phyloP scores from a whole-genome alignment of 2,329 filamentous ascomycete genomes.

The Beauveria varroae region DNA sequence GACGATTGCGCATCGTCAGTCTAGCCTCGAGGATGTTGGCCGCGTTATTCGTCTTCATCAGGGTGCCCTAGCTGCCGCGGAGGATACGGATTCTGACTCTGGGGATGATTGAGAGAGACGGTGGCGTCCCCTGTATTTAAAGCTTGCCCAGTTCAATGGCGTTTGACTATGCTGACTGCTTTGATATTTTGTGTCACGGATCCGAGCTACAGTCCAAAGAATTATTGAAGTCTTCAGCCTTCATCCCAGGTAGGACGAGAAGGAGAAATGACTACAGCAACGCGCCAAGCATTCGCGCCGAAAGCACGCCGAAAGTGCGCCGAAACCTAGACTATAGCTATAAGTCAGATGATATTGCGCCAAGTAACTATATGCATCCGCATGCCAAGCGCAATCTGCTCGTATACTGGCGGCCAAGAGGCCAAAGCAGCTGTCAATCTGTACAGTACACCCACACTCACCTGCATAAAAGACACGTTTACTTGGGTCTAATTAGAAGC shows the following conservation, averaged over 20 bases:
- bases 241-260: neutral
- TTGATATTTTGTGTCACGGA: neutral
- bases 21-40: neutral
- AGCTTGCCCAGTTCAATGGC: too few species aligned
- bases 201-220: neutral
- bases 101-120: neutral
- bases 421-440: neutral
- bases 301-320: too few species aligned
- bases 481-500: too few species aligned
- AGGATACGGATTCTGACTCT: neutral
- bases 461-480: neutral
- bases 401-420: too few species aligned
- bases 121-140: too few species aligned
- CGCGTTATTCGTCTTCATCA: constrained; percentile 1
- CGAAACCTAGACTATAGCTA: too few species aligned
- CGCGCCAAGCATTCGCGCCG: neutral
- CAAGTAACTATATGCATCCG: neutral
- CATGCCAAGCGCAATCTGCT: neutral
- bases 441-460: neutral
- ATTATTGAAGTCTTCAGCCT: neutral
- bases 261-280: neutral
- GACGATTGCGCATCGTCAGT: neutral
- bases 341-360: too few species aligned
- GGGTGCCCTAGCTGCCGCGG: neutral
- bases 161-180: too few species aligned